Conservation (phyloP, 1,284 basidiomycete genomes). For the Trametes pubescens region DNA sequence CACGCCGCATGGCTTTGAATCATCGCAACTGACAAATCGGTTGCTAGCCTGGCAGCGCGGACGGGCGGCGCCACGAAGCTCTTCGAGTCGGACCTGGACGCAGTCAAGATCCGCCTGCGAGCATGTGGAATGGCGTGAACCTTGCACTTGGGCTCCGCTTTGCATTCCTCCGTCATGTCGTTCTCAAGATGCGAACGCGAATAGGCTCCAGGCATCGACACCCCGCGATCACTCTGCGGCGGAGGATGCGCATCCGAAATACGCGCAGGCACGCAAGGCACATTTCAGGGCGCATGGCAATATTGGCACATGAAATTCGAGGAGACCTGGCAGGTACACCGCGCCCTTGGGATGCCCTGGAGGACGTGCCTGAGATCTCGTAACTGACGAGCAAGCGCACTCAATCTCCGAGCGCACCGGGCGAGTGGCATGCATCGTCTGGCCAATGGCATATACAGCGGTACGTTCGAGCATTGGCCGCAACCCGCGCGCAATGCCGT, state of each 20-base stretch:
- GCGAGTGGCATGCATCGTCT: too few species aligned
- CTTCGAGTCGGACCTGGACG: too few species aligned
- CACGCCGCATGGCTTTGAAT: neutral
- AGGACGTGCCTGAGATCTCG: conserved; percentile 1
- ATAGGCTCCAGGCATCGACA: neutral
- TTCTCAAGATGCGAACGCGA: neutral
- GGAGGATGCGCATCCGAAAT: neutral
- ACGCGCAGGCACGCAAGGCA: conserved; percentile 1
- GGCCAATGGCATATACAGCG: too few species aligned
- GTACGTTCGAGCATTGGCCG: too few species aligned
- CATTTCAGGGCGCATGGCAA: neutral
- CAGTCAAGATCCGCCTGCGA: neutral
- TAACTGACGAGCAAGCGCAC: neutral
- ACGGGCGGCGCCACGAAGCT: neutral
- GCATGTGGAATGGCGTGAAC: too few species aligned
- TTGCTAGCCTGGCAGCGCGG: neutral
- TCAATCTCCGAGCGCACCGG: neutral
- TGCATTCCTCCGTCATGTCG: too few species aligned
- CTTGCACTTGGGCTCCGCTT: too few species aligned
- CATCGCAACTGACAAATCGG: neutral
- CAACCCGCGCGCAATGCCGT: too few species aligned
- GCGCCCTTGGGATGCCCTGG: neutral
- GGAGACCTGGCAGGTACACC: neutral
- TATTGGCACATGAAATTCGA: neutral
- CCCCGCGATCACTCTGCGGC: neutral